Evolutionary conservation across 2,329 filamentous ascomycete genomes (phyloP).

Genomic region (Atkinsonella texensis): DNA sequence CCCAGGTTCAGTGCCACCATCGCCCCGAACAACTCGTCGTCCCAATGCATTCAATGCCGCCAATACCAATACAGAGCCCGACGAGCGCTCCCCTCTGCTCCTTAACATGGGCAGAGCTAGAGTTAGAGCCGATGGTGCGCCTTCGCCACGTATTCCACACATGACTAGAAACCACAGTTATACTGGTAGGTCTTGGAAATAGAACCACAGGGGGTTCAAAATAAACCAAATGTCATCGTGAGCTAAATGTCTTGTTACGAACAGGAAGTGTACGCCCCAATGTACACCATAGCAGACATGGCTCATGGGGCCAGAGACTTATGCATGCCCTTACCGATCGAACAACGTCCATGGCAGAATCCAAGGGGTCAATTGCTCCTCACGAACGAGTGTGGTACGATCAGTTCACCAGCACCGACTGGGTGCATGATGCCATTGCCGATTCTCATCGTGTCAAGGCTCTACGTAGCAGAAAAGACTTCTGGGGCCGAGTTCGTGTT

Average conservation of each 20-base stretch:
- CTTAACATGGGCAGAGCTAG: constrained; percentile 28
- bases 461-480: constrained; percentile 68
- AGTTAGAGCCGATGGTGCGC: constrained; percentile 26
- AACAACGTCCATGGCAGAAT: constrained; percentile 47
- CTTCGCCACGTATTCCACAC: constrained; percentile 16
- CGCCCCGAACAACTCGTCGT: constrained; percentile 20
- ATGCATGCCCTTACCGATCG: constrained; percentile 48
- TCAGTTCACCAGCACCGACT: constrained; percentile 94
- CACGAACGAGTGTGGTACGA: constrained; percentile 97
- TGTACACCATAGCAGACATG: constrained; percentile 43
- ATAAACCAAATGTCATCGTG: background rate
- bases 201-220: background rate
- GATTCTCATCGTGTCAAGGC: constrained; percentile 83
- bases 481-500: constrained; percentile 65
- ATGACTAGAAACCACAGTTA: constrained; percentile 32
- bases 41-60: constrained; percentile 15
- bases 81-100: constrained; percentile 32
- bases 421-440: constrained; percentile 95
- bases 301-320: constrained; percentile 49
- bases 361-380: constrained; percentile 52
- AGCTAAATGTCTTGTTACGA: background rate
- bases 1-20: constrained; percentile 20
- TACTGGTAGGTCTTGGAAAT: constrained; percentile 20
- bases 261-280: constrained; percentile 26
- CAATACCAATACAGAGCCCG: constrained; percentile 20